Evolutionary conservation across 2,329 filamentous ascomycete genomes (phyloP).

Genomic region (Aspergillus caelatus): DNA sequence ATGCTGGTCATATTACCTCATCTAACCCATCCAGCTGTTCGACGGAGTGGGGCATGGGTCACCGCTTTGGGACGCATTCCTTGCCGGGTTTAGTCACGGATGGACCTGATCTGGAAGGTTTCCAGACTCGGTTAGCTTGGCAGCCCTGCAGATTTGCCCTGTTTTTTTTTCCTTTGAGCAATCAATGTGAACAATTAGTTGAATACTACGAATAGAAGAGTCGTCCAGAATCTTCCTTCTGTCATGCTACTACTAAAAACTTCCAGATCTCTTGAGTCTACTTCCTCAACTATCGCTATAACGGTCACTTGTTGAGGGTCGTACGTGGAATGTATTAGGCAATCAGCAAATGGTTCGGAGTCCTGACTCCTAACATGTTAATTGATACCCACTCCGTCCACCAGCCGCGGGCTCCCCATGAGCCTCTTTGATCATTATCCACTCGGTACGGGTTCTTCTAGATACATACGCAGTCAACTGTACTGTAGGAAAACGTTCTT

Average conservation of each 20-base stretch:
- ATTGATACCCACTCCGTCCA: background rate
- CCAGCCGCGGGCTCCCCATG: background rate
- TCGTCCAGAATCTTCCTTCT: background rate
- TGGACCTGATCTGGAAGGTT: constrained; percentile 4
- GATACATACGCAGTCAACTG: background rate
- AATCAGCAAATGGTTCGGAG: background rate
- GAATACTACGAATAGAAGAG: background rate
- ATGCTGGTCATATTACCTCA: background rate
- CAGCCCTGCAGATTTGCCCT: background rate
- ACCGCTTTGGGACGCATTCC: constrained; percentile 1
- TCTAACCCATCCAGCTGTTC: background rate
- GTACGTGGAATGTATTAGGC: background rate
- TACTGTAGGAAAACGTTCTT: background rate
- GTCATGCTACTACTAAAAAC: background rate
- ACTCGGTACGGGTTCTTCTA: background rate
- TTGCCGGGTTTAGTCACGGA: constrained; percentile 2
- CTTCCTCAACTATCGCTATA: background rate
- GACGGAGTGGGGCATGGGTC: background rate
- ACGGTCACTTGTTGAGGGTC: background rate
- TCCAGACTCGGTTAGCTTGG: constrained; percentile 3
- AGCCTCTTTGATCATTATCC: background rate
- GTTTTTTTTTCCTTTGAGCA: background rate
- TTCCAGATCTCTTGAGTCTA: too few relatives aligned
- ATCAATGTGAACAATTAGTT: background rate
- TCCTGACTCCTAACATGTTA: background rate